Conservation (phyloP, 2,329 filamentous ascomycete genomes). For the Paracamarosporium sp. region DNA sequence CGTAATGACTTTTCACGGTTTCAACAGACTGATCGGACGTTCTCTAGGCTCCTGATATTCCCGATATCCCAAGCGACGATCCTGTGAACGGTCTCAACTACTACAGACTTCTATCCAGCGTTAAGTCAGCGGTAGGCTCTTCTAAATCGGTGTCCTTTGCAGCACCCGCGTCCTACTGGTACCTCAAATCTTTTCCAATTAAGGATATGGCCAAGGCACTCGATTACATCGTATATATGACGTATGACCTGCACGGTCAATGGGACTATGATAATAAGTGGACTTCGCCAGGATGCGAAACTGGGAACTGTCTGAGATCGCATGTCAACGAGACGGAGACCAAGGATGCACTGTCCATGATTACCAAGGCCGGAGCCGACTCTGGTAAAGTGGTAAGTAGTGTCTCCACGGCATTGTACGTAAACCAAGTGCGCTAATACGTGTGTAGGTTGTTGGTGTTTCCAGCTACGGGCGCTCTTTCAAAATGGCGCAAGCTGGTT, state of each 20-base stretch:
- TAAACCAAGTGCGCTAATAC: background rate
- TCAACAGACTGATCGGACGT: background rate
- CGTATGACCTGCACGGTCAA: slow-evolving; percentile 49
- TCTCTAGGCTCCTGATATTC: slow-evolving; percentile 40
- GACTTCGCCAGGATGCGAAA: slow-evolving; percentile 34
- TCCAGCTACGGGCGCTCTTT: slow-evolving; percentile 45
- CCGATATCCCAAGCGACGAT: slow-evolving; percentile 45
- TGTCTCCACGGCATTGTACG: slow-evolving; percentile 18
- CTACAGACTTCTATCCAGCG: too few relatives aligned
- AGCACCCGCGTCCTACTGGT: slow-evolving; percentile 19
- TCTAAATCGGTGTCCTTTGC: too few relatives aligned
- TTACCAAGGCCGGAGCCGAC: slow-evolving; percentile 44
- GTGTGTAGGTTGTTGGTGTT: slow-evolving; percentile 43
- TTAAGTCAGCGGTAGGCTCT: too few relatives aligned
- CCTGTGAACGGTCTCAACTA: slow-evolving; percentile 36
- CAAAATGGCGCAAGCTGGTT: slow-evolving; percentile 23
- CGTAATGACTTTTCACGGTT: too few relatives aligned
- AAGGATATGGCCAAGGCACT: slow-evolving; percentile 23
- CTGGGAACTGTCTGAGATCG: slow-evolving; percentile 36
- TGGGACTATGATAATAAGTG: slow-evolving; percentile 48
- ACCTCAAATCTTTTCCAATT: slow-evolving; percentile 35
- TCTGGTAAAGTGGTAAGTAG: slow-evolving; percentile 42
- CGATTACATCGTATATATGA: slow-evolving; percentile 44
- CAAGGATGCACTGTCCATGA: slow-evolving; percentile 41
- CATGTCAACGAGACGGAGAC: slow-evolving; percentile 51